These are phyloP conservation scores for Trichopus zeylanicus DNA, from an alignment of 116 monocot species.

Conservation along the genomic window DNA sequence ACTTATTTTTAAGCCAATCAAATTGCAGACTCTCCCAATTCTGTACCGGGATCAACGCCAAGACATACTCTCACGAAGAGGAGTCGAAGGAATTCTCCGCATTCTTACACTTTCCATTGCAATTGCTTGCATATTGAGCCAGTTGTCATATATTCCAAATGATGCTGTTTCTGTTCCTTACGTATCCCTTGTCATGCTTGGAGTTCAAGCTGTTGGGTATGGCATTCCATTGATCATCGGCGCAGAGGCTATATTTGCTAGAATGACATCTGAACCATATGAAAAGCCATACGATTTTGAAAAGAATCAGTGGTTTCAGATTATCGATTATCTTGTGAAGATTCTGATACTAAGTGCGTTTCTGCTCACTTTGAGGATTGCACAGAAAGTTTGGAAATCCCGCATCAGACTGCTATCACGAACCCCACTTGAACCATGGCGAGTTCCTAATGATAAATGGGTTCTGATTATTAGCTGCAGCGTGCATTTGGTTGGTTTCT, in stretches of 20 bases:
- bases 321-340: conserved; percentile 50
- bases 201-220: conserved; percentile 54
- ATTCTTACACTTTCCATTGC: conserved; percentile 31
- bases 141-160: conserved; percentile 36
- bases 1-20: conserved; percentile 38
- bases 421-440: conserved; percentile 27
- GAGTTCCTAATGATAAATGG: conserved; percentile 54
- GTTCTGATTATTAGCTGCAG: conserved; percentile 28
- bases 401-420: conserved; percentile 47
- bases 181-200: conserved; percentile 58
- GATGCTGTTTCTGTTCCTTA: conserved; percentile 20
- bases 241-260: conserved; percentile 45
- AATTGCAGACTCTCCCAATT: conserved; percentile 54
- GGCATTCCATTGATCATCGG: conserved; percentile 56
- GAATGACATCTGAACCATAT: conserved; percentile 19
- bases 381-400: conserved; percentile 55
- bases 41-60: conserved; percentile 32
- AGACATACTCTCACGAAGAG: conserved; percentile 47
- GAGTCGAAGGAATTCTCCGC: conserved; percentile 43
- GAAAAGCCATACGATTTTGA: conserved; percentile 18
- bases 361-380: conserved; percentile 49
- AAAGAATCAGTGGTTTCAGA: conserved; percentile 23
- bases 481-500: conserved; percentile 34
- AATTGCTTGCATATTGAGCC: conserved; percentile 33
- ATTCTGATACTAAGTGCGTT: conserved; percentile 45